Evolutionary conservation across 2,329 filamentous ascomycete genomes (phyloP).

Genomic region (Pseudocercospora pini-densiflorae): DNA sequence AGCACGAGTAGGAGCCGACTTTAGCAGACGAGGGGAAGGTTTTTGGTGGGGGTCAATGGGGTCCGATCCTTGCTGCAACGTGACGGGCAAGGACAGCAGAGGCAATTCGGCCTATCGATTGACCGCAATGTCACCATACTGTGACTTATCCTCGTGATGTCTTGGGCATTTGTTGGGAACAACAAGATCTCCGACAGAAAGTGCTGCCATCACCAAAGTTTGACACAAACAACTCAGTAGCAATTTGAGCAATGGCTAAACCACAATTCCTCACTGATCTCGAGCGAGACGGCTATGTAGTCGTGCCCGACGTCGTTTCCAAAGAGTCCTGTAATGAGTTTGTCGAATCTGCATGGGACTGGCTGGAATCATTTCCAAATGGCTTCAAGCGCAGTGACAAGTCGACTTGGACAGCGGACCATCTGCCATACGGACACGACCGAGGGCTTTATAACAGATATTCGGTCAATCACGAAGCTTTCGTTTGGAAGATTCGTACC

Average conservation of each 20-base stretch:
- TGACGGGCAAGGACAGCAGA: background rate
- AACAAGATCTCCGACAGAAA: background rate
- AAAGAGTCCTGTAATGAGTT: slow-evolving; percentile 21
- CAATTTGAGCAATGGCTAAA: slow-evolving; percentile 13
- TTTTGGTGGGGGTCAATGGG: background rate
- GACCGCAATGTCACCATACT: background rate
- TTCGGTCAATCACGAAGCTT: slow-evolving; percentile 32
- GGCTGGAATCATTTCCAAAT: slow-evolving; percentile 27
- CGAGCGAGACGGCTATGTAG: slow-evolving; percentile 28
- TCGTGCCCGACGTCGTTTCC: slow-evolving; percentile 26
- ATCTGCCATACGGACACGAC: slow-evolving; percentile 22
- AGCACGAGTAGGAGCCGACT: background rate
- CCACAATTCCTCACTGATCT: slow-evolving; percentile 27
- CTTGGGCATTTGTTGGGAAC: background rate
- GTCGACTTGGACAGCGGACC: slow-evolving; percentile 25
- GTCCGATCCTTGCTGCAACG: background rate
- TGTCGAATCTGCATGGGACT: slow-evolving; percentile 21
- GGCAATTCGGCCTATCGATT: background rate
- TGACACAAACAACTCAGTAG: background rate
- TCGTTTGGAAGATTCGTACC: slow-evolving; percentile 34
- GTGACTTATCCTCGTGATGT: background rate
- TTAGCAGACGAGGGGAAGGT: background rate
- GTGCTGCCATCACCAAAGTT: background rate
- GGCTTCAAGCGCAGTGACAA: slow-evolving; percentile 30
- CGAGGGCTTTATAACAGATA: slow-evolving; percentile 32